Conservation (phyloP, 441 rosid species). For the Monsonia emarginata region DNA sequence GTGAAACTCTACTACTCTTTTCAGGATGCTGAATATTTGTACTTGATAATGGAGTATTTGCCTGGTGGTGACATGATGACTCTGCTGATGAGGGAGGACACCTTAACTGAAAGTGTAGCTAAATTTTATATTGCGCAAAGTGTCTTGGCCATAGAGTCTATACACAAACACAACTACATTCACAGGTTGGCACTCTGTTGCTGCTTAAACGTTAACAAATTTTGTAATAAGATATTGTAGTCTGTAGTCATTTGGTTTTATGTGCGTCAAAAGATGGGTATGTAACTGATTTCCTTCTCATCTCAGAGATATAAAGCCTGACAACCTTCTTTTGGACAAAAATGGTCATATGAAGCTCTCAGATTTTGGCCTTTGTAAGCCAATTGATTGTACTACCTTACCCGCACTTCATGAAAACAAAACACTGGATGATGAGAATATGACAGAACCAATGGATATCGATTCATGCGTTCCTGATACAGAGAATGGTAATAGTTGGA, state of each 20-base stretch:
- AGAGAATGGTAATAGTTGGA: constrained; percentile 68
- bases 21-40: constrained; percentile 83
- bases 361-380: constrained; percentile 96
- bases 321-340: constrained; percentile 85
- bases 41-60: constrained; percentile 90
- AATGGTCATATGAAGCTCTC: constrained; percentile 96
- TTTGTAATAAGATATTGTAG: constrained; percentile 15
- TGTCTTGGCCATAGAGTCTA: constrained; percentile 85
- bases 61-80: constrained; percentile 99
- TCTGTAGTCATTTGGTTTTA: not conserved
- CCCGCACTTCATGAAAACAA: constrained; percentile 69
- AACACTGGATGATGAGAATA: constrained; percentile 50
- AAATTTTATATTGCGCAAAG: constrained; percentile 90
- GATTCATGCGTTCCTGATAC: constrained; percentile 68
- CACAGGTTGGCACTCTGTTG: constrained; percentile 50
- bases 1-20: constrained; percentile 93
- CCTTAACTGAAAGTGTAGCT: constrained; percentile 78
- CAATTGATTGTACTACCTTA: constrained; percentile 74
- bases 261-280: constrained; percentile 6
- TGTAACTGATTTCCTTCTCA: constrained; percentile 15
- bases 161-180: constrained; percentile 81
- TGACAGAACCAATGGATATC: constrained; percentile 70
- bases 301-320: constrained; percentile 87
- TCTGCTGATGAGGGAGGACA: constrained; percentile 84
- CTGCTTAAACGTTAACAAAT: constrained; percentile 10